phyloP scores from a whole-genome alignment of 345 rosid species.

The Eucalyptus sp. region DNA sequence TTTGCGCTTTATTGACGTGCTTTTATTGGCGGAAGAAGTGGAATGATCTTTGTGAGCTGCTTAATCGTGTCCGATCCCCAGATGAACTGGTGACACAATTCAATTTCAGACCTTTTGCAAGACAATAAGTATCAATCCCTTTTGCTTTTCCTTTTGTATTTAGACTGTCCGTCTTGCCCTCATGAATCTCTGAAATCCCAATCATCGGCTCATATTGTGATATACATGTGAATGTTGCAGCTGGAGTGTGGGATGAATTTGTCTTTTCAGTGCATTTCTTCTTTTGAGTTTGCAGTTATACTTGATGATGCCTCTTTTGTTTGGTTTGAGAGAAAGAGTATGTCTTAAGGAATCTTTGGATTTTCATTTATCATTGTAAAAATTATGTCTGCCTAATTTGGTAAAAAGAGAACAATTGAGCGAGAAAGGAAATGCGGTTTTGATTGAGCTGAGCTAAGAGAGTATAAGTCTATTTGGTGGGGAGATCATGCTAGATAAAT shows the following conservation, averaged over 20 bases:
- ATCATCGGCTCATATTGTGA: background rate
- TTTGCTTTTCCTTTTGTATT: background rate
- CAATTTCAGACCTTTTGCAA: background rate
- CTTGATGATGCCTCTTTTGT: background rate
- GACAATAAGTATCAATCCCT: background rate
- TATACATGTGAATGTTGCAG: background rate
- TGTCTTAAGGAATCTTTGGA: background rate
- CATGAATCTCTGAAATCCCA: background rate
- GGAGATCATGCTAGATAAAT: background rate
- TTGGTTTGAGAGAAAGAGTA: background rate
- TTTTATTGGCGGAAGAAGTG: background rate
- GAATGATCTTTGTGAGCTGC: background rate
- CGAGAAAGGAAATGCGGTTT: background rate
- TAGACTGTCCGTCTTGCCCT: background rate
- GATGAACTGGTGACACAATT: background rate
- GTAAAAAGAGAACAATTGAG: background rate
- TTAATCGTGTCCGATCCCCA: background rate
- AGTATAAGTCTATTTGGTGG: background rate
- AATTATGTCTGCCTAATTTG: background rate
- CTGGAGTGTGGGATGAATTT: background rate
- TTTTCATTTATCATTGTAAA: background rate
- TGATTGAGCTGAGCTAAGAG: background rate
- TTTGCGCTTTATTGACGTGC: too few relatives aligned
- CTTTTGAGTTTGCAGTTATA: background rate
- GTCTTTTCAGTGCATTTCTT: background rate